phyloP scores from a whole-genome alignment of 202 grass and related monocot genomes.

The Dendrocalamus latiflorus region DNA sequence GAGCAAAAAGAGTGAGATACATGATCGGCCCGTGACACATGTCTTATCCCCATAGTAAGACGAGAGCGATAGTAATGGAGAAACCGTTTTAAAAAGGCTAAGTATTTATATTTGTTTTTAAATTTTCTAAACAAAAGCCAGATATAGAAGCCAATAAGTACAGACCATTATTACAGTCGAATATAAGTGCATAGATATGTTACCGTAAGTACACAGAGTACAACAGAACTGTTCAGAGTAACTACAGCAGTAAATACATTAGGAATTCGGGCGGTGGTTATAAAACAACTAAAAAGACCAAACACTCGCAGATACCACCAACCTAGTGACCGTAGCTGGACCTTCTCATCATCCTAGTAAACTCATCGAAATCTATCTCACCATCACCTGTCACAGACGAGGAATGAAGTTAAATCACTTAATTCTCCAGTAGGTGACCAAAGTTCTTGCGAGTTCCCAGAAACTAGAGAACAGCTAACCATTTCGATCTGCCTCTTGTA shows the following conservation, averaged over 20 bases:
- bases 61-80: too few species aligned
- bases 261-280: not conserved
- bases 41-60: too few species aligned
- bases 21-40: too few species aligned
- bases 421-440: too few species aligned
- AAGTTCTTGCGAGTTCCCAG: too few species aligned
- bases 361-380: conserved; percentile 75
- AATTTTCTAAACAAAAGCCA: too few species aligned
- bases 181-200: not conserved
- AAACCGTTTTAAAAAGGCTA: too few species aligned
- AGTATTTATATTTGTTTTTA: too few species aligned
- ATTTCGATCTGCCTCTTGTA: conserved; percentile 68
- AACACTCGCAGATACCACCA: not conserved
- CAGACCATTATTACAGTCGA: not conserved
- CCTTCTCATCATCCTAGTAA: conserved; percentile 69
- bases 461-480: conserved; percentile 24
- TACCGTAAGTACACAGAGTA: too few species aligned
- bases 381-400: conserved; percentile 55
- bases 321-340: conserved; percentile 65
- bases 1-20: too few species aligned
- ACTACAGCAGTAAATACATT: not conserved
- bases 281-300: not conserved
- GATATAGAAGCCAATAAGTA: too few species aligned
- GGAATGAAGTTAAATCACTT: too few species aligned
- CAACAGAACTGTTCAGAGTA: not conserved